Evolutionary conservation across 345 rosid genomes (phyloP).

Genomic region (Bruguiera gymnorhiza): DNA sequence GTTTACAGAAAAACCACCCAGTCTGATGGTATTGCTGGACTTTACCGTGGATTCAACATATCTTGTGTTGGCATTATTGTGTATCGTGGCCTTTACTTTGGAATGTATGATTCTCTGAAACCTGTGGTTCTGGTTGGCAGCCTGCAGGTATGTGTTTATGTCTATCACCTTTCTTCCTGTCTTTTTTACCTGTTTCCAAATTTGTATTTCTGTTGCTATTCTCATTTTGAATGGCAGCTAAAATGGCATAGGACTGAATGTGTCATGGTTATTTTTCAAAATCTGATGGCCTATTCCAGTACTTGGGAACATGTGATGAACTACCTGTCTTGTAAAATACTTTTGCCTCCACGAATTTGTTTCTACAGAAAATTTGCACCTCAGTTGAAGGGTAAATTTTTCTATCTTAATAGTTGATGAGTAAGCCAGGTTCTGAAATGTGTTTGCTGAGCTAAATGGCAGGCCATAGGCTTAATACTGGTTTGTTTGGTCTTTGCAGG

Average conservation of each 20-base stretch:
- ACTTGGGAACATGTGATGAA: too few relatives aligned
- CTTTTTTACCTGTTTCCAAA: too few relatives aligned
- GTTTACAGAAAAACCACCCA: slow-evolving; percentile 26
- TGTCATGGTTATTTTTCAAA: too few relatives aligned
- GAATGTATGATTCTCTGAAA: slow-evolving; percentile 33
- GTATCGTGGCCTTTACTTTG: slow-evolving; percentile 33
- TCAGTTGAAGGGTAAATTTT: too few relatives aligned
- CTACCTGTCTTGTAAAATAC: too few relatives aligned
- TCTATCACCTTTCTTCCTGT: neutral
- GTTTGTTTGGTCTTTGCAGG: slow-evolving; percentile 10
- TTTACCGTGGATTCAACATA: slow-evolving; percentile 33
- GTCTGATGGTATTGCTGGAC: slow-evolving; percentile 32
- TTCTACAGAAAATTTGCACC: too few relatives aligned
- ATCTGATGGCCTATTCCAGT: too few relatives aligned
- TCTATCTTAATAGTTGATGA: neutral
- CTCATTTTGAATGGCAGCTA: neutral
- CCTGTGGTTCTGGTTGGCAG: slow-evolving; percentile 24
- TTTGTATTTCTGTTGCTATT: neutral
- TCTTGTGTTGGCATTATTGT: slow-evolving; percentile 34
- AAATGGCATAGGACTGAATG: too few relatives aligned
- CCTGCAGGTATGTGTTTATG: slow-evolving; percentile 22
- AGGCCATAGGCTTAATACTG: neutral
- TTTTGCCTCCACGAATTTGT: too few relatives aligned
- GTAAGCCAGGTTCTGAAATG: neutral
- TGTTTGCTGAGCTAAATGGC: neutral